Evolutionary conservation across 495 filamentous ascomycete genomes (phyloP).

Genomic region (Annulohypoxylon bovei): DNA sequence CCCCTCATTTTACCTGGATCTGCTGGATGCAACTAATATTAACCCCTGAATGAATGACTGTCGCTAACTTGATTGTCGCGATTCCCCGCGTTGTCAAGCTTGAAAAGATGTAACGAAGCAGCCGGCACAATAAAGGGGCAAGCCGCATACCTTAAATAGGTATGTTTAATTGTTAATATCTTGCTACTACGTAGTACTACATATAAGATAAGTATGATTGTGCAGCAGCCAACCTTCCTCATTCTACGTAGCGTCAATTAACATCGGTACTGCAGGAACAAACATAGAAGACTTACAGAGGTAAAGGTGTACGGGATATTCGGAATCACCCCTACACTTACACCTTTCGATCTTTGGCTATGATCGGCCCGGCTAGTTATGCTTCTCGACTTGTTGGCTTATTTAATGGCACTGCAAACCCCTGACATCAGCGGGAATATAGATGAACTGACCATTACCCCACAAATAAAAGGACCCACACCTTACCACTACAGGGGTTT

Average conservation of each 20-base stretch:
- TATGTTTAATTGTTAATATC: background rate
- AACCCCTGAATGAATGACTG: background rate
- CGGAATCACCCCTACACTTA: background rate
- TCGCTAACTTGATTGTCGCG: background rate
- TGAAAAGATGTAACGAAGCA: conserved; percentile 26
- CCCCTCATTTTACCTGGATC: background rate
- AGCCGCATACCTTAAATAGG: conserved; percentile 10
- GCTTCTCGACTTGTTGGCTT: conserved; percentile 15
- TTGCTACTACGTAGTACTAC: conserved; percentile 25
- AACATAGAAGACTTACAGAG: background rate
- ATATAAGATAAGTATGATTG: background rate
- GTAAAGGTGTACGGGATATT: background rate
- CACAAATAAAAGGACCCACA: too few species aligned
- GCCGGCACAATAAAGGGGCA: background rate
- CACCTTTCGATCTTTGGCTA: conserved; percentile 15
- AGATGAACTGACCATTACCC: too few species aligned
- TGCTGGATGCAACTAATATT: background rate
- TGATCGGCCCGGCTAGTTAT: conserved; percentile 24
- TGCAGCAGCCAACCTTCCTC: conserved; percentile 28
- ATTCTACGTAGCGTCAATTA: conserved; percentile 9
- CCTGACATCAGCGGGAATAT: too few species aligned
- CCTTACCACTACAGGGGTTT: too few species aligned
- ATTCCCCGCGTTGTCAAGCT: background rate
- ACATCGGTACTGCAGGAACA: conserved; percentile 29
- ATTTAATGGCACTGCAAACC: background rate